Evolutionary conservation across 2,329 filamentous ascomycete genomes (phyloP).

Genomic region (Lachnellula cervina): DNA sequence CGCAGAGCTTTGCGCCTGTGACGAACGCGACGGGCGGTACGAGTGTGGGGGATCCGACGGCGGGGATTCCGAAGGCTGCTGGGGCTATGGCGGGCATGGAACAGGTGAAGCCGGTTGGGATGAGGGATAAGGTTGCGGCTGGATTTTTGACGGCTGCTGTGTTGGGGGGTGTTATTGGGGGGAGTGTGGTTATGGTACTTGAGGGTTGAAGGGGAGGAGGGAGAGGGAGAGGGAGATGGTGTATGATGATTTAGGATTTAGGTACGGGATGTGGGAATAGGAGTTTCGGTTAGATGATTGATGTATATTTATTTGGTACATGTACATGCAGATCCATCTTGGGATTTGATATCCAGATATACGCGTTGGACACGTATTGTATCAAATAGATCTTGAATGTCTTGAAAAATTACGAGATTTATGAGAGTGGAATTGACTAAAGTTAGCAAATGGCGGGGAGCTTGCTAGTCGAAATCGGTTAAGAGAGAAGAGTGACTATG

Average conservation of each 20-base stretch:
- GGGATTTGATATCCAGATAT: constrained; percentile 1
- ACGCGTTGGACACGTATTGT: not conserved
- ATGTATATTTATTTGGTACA: not conserved
- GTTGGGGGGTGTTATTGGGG: constrained; percentile 49
- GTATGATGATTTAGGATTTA: not conserved
- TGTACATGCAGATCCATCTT: not conserved
- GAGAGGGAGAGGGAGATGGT: not conserved
- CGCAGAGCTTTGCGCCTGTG: constrained; percentile 35
- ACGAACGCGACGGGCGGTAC: constrained; percentile 54
- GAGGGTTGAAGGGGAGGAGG: constrained; percentile 30
- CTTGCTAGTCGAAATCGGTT: too few species aligned
- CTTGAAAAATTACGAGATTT: too few species aligned
- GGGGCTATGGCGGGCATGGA: not conserved
- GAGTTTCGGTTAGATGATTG: not conserved
- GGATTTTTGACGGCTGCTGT: constrained; percentile 55
- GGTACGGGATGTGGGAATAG: not conserved
- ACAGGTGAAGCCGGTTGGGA: constrained; percentile 26
- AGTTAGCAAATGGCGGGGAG: too few species aligned
- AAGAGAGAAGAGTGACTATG: too few species aligned
- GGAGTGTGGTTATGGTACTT: constrained; percentile 47
- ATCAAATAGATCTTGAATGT: not conserved
- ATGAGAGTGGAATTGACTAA: too few species aligned
- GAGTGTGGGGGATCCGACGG: constrained; percentile 37
- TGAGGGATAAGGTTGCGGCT: constrained; percentile 64
- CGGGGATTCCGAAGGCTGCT: constrained; percentile 12